Evolutionary conservation across 2,329 filamentous ascomycete genomes (phyloP).

Genomic region (Emergomyces africanus): DNA sequence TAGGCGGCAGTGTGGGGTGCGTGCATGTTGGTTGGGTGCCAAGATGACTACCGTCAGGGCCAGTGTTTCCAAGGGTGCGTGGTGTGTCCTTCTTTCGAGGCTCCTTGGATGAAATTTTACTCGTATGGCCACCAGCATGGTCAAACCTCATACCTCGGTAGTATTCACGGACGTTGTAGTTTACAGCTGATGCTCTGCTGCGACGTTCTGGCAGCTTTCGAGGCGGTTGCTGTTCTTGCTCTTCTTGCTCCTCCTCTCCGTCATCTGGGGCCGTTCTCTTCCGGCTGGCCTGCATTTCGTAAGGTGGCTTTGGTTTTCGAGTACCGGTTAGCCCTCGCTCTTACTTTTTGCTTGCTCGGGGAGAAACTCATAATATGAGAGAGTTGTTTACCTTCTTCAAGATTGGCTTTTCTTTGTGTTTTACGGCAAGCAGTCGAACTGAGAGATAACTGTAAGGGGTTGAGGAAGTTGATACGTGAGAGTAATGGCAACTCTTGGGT

Average conservation of each 20-base stretch:
- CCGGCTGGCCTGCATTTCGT: background rate
- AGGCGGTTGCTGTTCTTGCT: background rate
- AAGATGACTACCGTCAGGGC: background rate
- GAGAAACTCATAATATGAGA: background rate
- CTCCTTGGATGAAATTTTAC: background rate
- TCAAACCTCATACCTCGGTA: background rate
- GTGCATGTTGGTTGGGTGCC: background rate
- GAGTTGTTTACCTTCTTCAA: background rate
- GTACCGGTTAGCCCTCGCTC: background rate
- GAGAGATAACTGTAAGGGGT: background rate
- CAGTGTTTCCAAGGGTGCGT: background rate
- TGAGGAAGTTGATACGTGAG: background rate
- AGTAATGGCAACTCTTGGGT: background rate
- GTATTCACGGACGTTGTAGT: background rate
- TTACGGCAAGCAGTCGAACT: background rate
- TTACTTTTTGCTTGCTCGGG: background rate
- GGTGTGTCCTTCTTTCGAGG: background rate
- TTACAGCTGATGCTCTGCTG: background rate
- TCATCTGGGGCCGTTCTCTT: background rate
- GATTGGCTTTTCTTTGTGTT: background rate
- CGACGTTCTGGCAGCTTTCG: background rate
- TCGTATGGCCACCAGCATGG: background rate
- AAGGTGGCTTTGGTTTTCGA: background rate
- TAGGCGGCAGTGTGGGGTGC: background rate
- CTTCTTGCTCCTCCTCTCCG: background rate